phyloP scores from a whole-genome alignment of 331 rosid species.

The Pyracantha coccinea region DNA sequence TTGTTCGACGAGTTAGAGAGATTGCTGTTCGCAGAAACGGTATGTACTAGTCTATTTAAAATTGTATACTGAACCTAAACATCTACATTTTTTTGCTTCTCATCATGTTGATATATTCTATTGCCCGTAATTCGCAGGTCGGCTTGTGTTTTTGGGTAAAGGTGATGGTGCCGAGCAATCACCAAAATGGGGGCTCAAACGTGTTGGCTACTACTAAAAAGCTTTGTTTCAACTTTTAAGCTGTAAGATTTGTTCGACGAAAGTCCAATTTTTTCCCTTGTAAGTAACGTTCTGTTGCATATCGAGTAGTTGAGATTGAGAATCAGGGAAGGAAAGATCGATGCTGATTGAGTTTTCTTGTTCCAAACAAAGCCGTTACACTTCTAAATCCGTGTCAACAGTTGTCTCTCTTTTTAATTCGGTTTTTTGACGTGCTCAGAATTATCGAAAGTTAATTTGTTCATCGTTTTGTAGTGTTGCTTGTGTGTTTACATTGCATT shows the following conservation, averaged over 20 bases:
- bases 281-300: not conserved
- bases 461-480: no score
- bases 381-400: not conserved
- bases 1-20: conserved; percentile 77
- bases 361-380: not conserved
- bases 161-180: conserved; percentile 36
- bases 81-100: not conserved
- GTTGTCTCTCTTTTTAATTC: not conserved
- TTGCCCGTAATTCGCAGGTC: conserved; percentile 41
- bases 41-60: conserved; percentile 2
- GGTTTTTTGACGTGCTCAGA: not conserved
- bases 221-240: not conserved
- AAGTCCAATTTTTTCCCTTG: not conserved
- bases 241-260: not conserved
- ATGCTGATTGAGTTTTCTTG: not conserved
- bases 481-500: not conserved
- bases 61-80: not conserved
- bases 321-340: no score
- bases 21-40: conserved; percentile 69
- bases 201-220: conserved; percentile 56
- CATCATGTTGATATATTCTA: not conserved
- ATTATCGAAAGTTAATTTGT: no score
- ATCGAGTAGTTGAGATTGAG: not conserved
- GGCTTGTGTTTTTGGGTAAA: conserved; percentile 50
- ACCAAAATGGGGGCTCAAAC: conserved; percentile 25